Evolutionary conservation across 2,329 filamentous ascomycete species (phyloP), one percentile per base, ranked within the genome.

Genomic region (Scedosporium dehoogii): DNA sequence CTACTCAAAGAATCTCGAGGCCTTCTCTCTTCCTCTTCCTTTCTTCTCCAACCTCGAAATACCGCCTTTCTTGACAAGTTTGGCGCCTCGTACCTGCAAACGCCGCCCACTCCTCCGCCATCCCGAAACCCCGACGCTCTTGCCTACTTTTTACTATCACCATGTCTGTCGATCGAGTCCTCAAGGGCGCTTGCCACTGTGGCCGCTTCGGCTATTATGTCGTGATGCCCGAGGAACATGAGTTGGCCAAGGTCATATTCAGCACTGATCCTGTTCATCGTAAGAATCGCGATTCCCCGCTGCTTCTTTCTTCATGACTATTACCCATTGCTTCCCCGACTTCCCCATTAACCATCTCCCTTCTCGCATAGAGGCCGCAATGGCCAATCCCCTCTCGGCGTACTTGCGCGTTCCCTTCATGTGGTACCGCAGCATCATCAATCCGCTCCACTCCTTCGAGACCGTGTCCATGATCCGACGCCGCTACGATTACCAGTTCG

Each of bases 171-270:
- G 60, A 53, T 29, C 76, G 82, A 64, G 81, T 81, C 46, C 81
- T 96, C 63, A 85, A 83, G 66, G 92, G 92, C 69, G 84, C 86
- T 66, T 96, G 92, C 77, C 86, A 88, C 61, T 97, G 92, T 73
- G 91, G 92, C 63, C 85, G 92, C 65, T 96, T 94, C 70, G 82
- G 87, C 70, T 96, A 96, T 75, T 80, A 86, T 63, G 85, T 96
- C 67, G 76, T 84, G 56, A 80, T 93, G 25, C 91, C 91, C 1
- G 73, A 78, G 21, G 74, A 80, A 67, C 77, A 82, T 48, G 76
- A 85, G 41, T 75, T 81, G 59, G 85, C 87, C 16, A 81, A 86
- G 67, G 85, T 96, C 23, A 83, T 91, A 65, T 94, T 96, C 72
- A 88, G 91, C 73, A 85, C 86, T 44, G 83, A 85, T 64, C 78